A percentile compares a stretch with the other conserved stretches of the same genome.
phyloP scores from a whole-genome alignment of 2,329 filamentous ascomycete genomes.

The Colletotrichum tropicale region DNA sequence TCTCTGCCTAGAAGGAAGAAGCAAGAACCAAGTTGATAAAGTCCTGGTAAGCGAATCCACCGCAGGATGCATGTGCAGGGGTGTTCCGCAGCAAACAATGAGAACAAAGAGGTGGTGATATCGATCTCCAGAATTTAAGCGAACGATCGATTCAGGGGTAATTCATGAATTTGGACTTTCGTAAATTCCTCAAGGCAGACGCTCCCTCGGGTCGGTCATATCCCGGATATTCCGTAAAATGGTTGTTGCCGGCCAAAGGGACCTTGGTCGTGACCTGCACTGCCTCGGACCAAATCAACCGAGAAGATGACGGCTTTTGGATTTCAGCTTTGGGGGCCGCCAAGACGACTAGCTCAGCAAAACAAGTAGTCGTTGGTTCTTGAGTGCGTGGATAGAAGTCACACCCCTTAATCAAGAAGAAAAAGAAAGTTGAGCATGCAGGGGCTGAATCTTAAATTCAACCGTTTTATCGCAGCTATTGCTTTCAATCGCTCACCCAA shows the following conservation, averaged over 20 bases:
- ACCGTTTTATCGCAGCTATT: background rate
- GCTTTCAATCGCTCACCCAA: background rate
- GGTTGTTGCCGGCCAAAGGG: background rate
- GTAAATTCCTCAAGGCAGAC: background rate
- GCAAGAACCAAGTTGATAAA: background rate
- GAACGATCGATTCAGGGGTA: background rate
- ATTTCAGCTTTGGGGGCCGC: background rate
- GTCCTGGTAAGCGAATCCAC: background rate
- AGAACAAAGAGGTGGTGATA: background rate
- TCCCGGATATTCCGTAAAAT: background rate
- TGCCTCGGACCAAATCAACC: background rate
- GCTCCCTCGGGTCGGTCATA: background rate
- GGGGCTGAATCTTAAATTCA: background rate
- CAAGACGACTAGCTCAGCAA: background rate
- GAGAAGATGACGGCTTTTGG: background rate
- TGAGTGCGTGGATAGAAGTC: background rate
- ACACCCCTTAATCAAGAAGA: background rate
- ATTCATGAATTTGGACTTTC: background rate
- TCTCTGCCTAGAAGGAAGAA: background rate
- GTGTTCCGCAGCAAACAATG: background rate
- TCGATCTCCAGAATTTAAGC: background rate
- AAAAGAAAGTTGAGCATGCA: background rate
- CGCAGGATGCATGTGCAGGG: background rate
- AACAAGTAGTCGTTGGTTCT: background rate
- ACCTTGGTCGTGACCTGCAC: background rate